Evolutionary conservation across 768 basidiomycete species (phyloP).

Genomic region (Podaxis sp.): DNA sequence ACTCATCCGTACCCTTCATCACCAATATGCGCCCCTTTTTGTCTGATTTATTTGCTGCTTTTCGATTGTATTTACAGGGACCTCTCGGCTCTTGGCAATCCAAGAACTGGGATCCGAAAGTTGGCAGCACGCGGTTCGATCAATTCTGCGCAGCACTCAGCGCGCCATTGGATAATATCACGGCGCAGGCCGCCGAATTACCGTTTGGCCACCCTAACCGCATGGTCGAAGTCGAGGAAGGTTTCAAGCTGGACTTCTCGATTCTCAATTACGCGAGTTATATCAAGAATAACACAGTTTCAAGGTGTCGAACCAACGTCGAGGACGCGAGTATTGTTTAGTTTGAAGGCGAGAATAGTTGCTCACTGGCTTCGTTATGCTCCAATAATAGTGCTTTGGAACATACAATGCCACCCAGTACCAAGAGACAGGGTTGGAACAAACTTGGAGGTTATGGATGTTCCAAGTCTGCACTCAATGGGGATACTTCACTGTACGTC

Average conservation of each 20-base stretch:
- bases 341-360: neutral
- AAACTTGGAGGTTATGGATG: constrained; percentile 84
- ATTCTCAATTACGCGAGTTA: constrained; percentile 76
- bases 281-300: constrained; percentile 48
- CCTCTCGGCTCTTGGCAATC: constrained; percentile 79
- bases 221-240: constrained; percentile 45
- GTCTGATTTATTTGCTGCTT: neutral
- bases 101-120: constrained; percentile 82
- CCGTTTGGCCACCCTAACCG: constrained; percentile 51
- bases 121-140: constrained; percentile 62
- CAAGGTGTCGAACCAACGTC: constrained; percentile 18
- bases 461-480: constrained; percentile 96
- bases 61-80: constrained; percentile 7
- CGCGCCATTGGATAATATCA: constrained; percentile 37
- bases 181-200: constrained; percentile 30
- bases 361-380: neutral
- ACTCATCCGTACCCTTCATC: constrained; percentile 20
- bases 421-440: constrained; percentile 56
- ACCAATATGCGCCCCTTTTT: neutral
- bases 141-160: constrained; percentile 64
- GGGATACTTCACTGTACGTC: constrained; percentile 85
- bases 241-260: constrained; percentile 53
- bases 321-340: constrained; percentile 32
- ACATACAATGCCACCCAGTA: constrained; percentile 72
- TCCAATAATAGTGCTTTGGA: constrained; percentile 72